phyloP scores from a whole-genome alignment of 1,139 yeast species.

The Meyerozyma smithsonii region DNA sequence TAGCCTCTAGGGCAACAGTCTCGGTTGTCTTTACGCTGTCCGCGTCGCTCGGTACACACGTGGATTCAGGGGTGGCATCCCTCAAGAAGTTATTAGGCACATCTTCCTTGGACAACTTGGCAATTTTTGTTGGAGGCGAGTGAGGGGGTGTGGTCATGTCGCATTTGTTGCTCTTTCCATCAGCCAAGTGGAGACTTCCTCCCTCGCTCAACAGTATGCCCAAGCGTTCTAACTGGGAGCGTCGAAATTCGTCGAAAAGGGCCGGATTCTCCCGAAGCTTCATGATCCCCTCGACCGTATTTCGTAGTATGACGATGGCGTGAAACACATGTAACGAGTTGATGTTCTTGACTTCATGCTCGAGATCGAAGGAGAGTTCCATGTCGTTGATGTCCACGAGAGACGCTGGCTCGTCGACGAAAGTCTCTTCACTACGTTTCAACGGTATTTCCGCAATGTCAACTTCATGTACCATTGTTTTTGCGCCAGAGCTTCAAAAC shows the following conservation, averaged over 20 bases:
- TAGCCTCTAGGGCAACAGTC: too few species aligned
- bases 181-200: constrained; percentile 1
- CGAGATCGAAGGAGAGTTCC: constrained; percentile 32
- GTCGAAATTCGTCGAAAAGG: constrained; percentile 23
- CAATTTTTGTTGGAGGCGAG: constrained; percentile 20
- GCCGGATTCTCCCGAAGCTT: constrained; percentile 24
- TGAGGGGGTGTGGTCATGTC: constrained; percentile 13
- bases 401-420: constrained; percentile 38
- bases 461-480: constrained; percentile 3
- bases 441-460: constrained; percentile 33
- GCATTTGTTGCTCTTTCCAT: constrained; percentile 1
- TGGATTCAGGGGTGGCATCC: constrained; percentile 12
- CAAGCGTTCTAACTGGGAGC: constrained; percentile 22
- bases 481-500: not conserved
- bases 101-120: constrained; percentile 10
- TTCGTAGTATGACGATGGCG: constrained; percentile 29
- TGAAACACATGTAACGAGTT: constrained; percentile 34
- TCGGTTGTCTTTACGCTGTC: constrained; percentile 2
- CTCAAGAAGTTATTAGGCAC: constrained; percentile 3
- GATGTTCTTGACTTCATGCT: constrained; percentile 26
- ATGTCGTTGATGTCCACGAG: constrained; percentile 33
- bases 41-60: constrained; percentile 1
- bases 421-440: constrained; percentile 37
- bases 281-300: constrained; percentile 31
- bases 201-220: constrained; percentile 15